These are phyloP conservation scores for Metroxylon sagu DNA, from an alignment of 176 grass and related monocot genomes.

Conservation along the genomic window DNA sequence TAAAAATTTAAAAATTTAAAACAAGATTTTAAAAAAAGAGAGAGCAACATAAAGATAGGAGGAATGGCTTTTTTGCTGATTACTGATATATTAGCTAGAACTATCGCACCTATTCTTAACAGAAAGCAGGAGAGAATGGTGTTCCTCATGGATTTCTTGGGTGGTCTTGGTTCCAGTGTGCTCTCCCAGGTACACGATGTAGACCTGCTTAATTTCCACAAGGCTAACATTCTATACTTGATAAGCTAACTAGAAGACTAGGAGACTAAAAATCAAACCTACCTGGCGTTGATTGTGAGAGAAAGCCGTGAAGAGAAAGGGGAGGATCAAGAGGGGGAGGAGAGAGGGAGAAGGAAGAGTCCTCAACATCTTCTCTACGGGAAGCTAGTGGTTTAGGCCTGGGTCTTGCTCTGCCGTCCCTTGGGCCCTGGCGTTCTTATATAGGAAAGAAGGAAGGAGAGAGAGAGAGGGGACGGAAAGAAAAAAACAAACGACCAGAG, in stretches of 20 bases:
- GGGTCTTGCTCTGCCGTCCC: background rate
- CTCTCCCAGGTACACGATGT: conserved; percentile 66
- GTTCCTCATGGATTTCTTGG: conserved; percentile 42
- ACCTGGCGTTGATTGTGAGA: conserved; percentile 40
- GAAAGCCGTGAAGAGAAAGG: conserved; percentile 1
- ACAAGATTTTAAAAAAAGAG: background rate
- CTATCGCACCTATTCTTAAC: conserved; percentile 51
- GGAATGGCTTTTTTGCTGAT: too few relatives aligned
- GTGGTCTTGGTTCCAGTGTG: conserved; percentile 33
- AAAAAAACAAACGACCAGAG: too few relatives aligned
- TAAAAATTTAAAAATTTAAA: background rate
- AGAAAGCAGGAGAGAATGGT: conserved; percentile 56
- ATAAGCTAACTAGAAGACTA: background rate
- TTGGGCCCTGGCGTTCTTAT: background rate
- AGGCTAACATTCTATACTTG: background rate
- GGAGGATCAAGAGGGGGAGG: conserved; percentile 23
- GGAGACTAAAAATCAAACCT: background rate
- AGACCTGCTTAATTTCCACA: conserved; percentile 29
- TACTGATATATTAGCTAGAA: background rate
- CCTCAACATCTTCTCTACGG: background rate
- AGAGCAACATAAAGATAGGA: background rate
- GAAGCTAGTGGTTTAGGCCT: background rate
- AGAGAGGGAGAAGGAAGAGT: conserved; percentile 17
- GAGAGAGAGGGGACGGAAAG: too few relatives aligned
- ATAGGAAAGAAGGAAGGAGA: background rate